Evolutionary conservation across 2,329 filamentous ascomycete genomes (phyloP).

Genomic region (Colletotrichum sp.): DNA sequence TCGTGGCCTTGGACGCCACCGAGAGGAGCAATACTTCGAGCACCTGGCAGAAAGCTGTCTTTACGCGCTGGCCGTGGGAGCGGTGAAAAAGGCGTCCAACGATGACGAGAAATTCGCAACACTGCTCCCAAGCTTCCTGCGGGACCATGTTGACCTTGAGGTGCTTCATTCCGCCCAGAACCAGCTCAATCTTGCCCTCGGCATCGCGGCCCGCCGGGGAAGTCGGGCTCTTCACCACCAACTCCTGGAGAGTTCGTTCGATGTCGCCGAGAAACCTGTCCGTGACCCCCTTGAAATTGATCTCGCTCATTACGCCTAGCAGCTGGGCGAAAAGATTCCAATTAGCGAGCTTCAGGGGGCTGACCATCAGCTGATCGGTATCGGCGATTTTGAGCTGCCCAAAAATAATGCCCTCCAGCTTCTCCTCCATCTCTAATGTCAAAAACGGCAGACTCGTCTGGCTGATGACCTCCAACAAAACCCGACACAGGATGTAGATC

Average conservation of each 20-base stretch:
- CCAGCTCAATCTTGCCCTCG: slow-evolving; percentile 84
- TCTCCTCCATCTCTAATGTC: slow-evolving; percentile 90
- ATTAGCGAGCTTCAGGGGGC: slow-evolving; percentile 86
- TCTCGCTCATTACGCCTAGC: slow-evolving; percentile 93
- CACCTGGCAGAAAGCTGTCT: slow-evolving; percentile 93
- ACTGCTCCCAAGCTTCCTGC: slow-evolving; percentile 79
- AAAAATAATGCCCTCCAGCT: slow-evolving; percentile 94
- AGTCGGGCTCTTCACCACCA: slow-evolving; percentile 71
- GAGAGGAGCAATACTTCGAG: slow-evolving; percentile 86
- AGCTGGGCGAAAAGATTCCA: slow-evolving; percentile 95
- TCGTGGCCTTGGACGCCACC: slow-evolving; percentile 79
- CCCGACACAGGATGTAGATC: slow-evolving; percentile 93
- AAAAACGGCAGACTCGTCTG: slow-evolving; percentile 85
- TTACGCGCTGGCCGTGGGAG: slow-evolving; percentile 87
- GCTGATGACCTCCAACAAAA: slow-evolving; percentile 90
- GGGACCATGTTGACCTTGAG: slow-evolving; percentile 77
- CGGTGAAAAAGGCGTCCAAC: slow-evolving; percentile 83
- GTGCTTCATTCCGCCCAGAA: slow-evolving; percentile 91
- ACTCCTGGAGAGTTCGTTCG: slow-evolving; percentile 76
- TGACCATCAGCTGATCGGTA: slow-evolving; percentile 77
- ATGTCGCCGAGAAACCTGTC: slow-evolving; percentile 83
- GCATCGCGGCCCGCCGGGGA: slow-evolving; percentile 63
- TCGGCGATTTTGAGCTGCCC: slow-evolving; percentile 91
- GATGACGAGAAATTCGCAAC: slow-evolving; percentile 86
- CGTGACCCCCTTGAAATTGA: slow-evolving; percentile 86